Conservation (phyloP, 352 stramenopile species). For the Pythium periplocum region DNA sequence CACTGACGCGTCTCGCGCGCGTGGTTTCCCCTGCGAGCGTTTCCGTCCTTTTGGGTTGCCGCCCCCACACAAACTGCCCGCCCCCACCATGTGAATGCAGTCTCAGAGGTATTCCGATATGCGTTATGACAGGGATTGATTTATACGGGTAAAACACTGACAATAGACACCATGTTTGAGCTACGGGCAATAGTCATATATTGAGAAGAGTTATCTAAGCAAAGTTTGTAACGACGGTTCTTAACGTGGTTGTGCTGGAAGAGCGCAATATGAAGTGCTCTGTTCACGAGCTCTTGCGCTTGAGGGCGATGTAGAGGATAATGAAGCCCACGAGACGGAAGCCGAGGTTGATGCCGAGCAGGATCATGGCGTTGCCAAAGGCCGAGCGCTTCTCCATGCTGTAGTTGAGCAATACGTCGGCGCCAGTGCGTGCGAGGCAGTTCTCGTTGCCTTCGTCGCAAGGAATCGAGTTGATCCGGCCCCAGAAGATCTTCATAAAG, state of each 20-base stretch:
- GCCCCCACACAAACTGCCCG: not conserved
- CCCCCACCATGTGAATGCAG: conserved; percentile 4
- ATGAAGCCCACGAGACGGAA: conserved; percentile 30
- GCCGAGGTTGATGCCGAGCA: conserved; percentile 26
- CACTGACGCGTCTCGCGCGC: not conserved
- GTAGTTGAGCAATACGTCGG: conserved; percentile 26
- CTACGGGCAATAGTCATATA: no score
- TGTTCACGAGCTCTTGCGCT: no score
- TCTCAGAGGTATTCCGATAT: conserved; percentile 4
- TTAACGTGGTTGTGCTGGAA: no score
- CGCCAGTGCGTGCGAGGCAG: conserved; percentile 14
- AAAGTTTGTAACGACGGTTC: no score
- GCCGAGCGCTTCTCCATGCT: conserved; percentile 27
- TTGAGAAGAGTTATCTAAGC: no score
- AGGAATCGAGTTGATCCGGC: conserved; percentile 26
- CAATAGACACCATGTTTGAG: no score
- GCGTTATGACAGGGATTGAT: conserved; percentile 1
- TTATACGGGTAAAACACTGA: not conserved
- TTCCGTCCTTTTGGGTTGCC: not conserved
- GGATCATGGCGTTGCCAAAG: conserved; percentile 19
- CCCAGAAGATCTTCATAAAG: conserved; percentile 44
- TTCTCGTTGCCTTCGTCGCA: conserved; percentile 37
- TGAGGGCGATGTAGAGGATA: conserved; percentile 15
- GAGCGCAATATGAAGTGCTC: no score
- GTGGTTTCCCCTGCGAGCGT: conserved; percentile 6